These are phyloP conservation scores for Davidsoniella eucalypti DNA, from an alignment of 2,329 filamentous ascomycete genomes.

Conservation along the genomic window DNA sequence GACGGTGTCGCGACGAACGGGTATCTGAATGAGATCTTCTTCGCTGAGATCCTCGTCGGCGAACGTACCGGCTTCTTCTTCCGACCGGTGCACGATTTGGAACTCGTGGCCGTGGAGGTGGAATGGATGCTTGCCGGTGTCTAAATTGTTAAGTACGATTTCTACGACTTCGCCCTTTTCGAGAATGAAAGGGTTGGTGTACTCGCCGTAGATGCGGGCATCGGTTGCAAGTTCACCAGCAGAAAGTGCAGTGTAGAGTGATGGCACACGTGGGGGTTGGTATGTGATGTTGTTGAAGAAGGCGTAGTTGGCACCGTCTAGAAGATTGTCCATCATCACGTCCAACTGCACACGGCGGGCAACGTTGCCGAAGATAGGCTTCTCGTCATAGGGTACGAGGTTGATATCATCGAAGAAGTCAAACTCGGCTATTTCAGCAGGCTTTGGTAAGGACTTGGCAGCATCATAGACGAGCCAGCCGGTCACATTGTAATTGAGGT, in stretches of 20 bases:
- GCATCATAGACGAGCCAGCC: conserved; percentile 46
- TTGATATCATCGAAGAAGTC: conserved; percentile 53
- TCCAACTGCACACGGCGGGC: conserved; percentile 47
- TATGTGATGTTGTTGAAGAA: conserved; percentile 71
- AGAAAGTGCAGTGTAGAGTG: conserved; percentile 59
- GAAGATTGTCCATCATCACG: conserved; percentile 45
- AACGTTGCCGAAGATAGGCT: conserved; percentile 41
- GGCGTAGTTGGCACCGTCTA: conserved; percentile 43
- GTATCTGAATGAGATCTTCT: conserved; percentile 33
- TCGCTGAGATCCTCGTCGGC: conserved; percentile 28
- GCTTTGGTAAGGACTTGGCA: conserved; percentile 27
- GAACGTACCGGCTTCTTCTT: conserved; percentile 40
- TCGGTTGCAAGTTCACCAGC: conserved; percentile 42
- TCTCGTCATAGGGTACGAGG: conserved; percentile 51
- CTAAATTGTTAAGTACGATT: conserved; percentile 61
- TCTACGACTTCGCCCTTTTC: conserved; percentile 52
- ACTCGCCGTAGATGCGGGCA: conserved; percentile 45
- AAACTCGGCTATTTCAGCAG: conserved; percentile 43
- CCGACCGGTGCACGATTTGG: conserved; percentile 46
- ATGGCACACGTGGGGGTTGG: conserved; percentile 56
- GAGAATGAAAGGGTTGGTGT: conserved; percentile 51
- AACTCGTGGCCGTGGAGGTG: conserved; percentile 66
- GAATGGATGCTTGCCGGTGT: conserved; percentile 56
- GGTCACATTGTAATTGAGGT: conserved; percentile 51
- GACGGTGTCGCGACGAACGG: conserved; percentile 53